Conservation (phyloP, 2,329 filamentous ascomycete species). For the Penicillium sp. region DNA sequence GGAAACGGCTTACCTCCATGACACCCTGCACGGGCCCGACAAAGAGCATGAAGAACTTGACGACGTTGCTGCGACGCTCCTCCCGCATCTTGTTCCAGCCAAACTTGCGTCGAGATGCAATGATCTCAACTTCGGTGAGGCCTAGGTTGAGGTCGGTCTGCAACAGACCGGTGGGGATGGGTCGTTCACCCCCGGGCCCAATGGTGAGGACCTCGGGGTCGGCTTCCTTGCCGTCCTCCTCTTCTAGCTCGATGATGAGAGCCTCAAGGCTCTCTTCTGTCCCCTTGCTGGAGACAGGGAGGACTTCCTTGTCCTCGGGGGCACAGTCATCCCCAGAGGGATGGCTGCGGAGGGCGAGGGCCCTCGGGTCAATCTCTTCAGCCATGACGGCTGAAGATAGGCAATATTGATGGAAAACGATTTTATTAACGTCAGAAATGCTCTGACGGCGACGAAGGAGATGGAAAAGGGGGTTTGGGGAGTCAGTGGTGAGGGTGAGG, state of each 20-base stretch:
- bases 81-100: slow-evolving; percentile 89
- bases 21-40: slow-evolving; percentile 89
- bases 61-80: slow-evolving; percentile 77
- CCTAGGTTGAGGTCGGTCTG: slow-evolving; percentile 71
- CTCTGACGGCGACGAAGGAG: too few relatives aligned
- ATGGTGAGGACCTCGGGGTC: slow-evolving; percentile 60
- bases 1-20: slow-evolving; percentile 69
- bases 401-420: background rate
- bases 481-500: background rate
- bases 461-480: background rate
- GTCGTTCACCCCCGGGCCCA: slow-evolving; percentile 53
- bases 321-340: background rate
- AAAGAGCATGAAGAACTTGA: slow-evolving; percentile 82
- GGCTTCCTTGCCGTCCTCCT: slow-evolving; percentile 67
- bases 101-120: slow-evolving; percentile 58
- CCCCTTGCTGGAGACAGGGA: background rate
- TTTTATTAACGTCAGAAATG: too few relatives aligned
- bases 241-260: slow-evolving; percentile 83
- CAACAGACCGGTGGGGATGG: slow-evolving; percentile 70
- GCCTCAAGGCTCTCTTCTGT: slow-evolving; percentile 76
- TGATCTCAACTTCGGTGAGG: slow-evolving; percentile 69
- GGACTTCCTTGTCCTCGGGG: slow-evolving; percentile 7
- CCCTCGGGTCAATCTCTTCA: background rate
- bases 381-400: background rate
- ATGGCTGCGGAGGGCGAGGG: slow-evolving; percentile 3